Conservation (phyloP, 148 eudicot genomes). For the Oxyria digyna region DNA sequence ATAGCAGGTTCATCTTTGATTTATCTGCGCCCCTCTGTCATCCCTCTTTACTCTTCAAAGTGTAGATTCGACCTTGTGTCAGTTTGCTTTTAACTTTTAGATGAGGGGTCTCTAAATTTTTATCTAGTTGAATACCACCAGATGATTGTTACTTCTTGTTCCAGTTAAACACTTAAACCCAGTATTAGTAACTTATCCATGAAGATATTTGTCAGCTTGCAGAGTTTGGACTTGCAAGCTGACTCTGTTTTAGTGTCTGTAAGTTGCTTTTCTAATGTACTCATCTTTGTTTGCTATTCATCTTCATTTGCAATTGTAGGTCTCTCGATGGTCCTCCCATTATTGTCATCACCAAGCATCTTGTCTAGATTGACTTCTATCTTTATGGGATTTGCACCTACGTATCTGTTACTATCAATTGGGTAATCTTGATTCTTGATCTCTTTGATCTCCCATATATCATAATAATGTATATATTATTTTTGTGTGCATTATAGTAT, state of each 20-base stretch:
- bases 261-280: neutral
- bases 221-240: neutral
- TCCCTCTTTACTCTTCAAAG: neutral
- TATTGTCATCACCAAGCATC: constrained; percentile 68
- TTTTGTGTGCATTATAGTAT: neutral
- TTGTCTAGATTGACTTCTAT: constrained; percentile 80
- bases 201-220: neutral
- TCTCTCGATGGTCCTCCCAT: constrained; percentile 69
- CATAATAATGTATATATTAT: neutral
- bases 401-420: constrained; percentile 80
- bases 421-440: constrained; percentile 45
- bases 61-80: neutral
- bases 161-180: neutral
- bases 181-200: neutral
- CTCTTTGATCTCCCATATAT: constrained; percentile 8
- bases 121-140: neutral
- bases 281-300: neutral
- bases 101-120: neutral
- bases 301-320: constrained; percentile 24
- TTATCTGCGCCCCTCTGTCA: constrained; percentile 10
- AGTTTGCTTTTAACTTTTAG: neutral
- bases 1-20: constrained; percentile 48
- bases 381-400: constrained; percentile 94
- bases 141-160: neutral
- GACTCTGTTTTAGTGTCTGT: neutral